Conservation (phyloP, 306 rosid species). For the Castanospermum australe region DNA sequence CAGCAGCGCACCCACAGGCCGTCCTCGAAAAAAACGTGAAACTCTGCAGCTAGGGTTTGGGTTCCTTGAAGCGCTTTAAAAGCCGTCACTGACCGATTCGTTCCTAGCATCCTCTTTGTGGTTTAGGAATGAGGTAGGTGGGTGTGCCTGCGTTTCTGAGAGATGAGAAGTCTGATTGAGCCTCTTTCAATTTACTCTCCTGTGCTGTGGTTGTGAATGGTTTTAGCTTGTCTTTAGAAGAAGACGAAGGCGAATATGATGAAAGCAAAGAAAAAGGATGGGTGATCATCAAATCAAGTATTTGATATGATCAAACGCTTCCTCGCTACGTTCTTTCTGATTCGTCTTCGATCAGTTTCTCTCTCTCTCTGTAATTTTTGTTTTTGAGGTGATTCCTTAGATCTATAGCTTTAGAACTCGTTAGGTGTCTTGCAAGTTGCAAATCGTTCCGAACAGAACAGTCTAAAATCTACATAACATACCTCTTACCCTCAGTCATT, state of each 20-base stretch:
- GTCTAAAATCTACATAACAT: too few relatives aligned
- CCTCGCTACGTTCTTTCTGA: constrained; percentile 45
- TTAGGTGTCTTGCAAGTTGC: too few relatives aligned
- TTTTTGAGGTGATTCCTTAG: too few relatives aligned
- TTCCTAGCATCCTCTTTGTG: background rate
- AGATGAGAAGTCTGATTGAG: too few relatives aligned
- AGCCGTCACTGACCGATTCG: background rate
- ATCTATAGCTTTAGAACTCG: too few relatives aligned
- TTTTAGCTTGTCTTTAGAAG: background rate
- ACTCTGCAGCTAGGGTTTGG: background rate
- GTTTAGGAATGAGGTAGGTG: too few relatives aligned
- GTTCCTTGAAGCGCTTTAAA: background rate
- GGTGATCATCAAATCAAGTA: constrained; percentile 23
- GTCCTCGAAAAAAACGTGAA: too few relatives aligned
- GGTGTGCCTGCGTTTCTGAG: too few relatives aligned
- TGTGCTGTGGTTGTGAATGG: background rate
- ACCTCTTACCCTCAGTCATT: too few relatives aligned
- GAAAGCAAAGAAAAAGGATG: constrained; percentile 3
- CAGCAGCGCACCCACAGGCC: too few relatives aligned
- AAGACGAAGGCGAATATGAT: constrained; percentile 26
- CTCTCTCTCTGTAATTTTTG: background rate
- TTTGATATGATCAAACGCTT: constrained; percentile 29
- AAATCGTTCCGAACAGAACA: too few relatives aligned
- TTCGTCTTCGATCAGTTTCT: background rate
- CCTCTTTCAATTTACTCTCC: background rate